Evolutionary conservation across 2,329 filamentous ascomycete genomes (phyloP), one percentile per base, ranked within the genome.

Genomic region (Ceratocystis papillata): DNA sequence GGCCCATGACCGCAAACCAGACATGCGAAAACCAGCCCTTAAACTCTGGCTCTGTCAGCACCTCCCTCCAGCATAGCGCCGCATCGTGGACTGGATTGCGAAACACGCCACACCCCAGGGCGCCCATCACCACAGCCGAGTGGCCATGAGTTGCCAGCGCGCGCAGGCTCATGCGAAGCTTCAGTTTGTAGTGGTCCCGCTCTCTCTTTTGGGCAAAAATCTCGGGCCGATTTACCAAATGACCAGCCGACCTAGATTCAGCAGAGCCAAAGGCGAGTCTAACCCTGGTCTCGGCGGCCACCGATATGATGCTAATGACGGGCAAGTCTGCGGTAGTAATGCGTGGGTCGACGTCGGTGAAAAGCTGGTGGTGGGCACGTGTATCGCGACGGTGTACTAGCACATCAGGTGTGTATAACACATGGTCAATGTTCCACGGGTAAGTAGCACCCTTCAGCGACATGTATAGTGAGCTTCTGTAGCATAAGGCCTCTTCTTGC

Each of bases 401-500:
- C 3, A 87, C 81, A 10, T 78, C 78, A 0, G 83, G 84, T 0
- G 83, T 81, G 73, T 87, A 87, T 44, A 88, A 74, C 77, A 81
- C 65, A 78, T 78, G 5, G 77, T 74, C 15, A 77, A 73, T 46
- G 28, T 75, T 74, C 67, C 83, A 76, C 0, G 83, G 83, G 71
- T 87, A 87, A 71, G 80, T 80, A 17, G 72, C 69, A 25, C 71
- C 69, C 67, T 78, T 74, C 0, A 84, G 75, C 22, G 79, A 80
- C 37, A 78, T 71, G 33, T 74, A 79, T 6, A 85, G 78, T 0
- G 81, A 81, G 59, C 79, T 83, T 55, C 86, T 81, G 72, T 84
- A 86, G 74, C 85, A 89, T 5, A 89, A 77, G 2, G 82, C 80
- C 75, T 89, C 87, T 74, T 89, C 86, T 73, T 89, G 87, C 0